A percentile compares a stretch with the other conserved stretches of the same genome.
phyloP scores from a whole-genome alignment of 1,139 yeast genomes.

The Yamadazyma epiphylla region DNA sequence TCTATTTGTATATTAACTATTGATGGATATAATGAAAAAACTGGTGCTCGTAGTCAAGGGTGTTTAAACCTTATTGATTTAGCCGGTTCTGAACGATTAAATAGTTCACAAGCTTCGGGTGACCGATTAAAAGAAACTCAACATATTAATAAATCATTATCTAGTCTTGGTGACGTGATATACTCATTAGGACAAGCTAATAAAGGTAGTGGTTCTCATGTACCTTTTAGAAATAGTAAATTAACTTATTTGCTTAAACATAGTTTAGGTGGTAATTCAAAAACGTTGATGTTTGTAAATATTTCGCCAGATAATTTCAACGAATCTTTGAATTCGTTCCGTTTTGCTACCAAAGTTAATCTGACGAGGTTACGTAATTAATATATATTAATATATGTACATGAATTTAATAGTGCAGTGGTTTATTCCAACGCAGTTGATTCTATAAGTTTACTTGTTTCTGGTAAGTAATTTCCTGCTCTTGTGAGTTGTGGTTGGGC shows the following conservation, averaged over 20 bases:
- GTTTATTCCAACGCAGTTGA: conserved; percentile 1
- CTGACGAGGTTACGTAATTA: conserved; percentile 17
- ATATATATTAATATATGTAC: conserved; percentile 1
- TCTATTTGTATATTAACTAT: conserved; percentile 70
- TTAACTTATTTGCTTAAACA: conserved; percentile 81
- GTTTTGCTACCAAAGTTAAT: conserved; percentile 89
- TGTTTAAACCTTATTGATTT: conserved; percentile 72
- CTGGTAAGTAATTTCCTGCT: conserved; percentile 33
- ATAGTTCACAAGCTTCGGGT: conserved; percentile 73
- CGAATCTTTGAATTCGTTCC: conserved; percentile 78
- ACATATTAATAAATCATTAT: conserved; percentile 82
- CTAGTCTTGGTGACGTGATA: conserved; percentile 89
- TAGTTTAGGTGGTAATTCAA: conserved; percentile 81
- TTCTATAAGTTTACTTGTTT: conserved; percentile 14
- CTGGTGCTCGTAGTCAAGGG: conserved; percentile 55
- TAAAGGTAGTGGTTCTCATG: conserved; percentile 27
- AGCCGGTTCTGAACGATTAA: conserved; percentile 88
- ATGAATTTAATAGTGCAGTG: not conserved
- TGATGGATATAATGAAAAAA: conserved; percentile 48
- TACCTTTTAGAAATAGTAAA: conserved; percentile 55
- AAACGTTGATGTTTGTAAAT: conserved; percentile 91
- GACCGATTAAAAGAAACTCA: conserved; percentile 84
- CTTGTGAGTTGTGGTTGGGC: conserved; percentile 31
- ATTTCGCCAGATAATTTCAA: conserved; percentile 71
- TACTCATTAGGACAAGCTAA: conserved; percentile 54